Percentiles rank a stretch among this genome's conserved stretches.
These are phyloP conservation scores for Sonneratia caseolaris DNA, from an alignment of 345 rosid genomes.

Conservation along the genomic window DNA sequence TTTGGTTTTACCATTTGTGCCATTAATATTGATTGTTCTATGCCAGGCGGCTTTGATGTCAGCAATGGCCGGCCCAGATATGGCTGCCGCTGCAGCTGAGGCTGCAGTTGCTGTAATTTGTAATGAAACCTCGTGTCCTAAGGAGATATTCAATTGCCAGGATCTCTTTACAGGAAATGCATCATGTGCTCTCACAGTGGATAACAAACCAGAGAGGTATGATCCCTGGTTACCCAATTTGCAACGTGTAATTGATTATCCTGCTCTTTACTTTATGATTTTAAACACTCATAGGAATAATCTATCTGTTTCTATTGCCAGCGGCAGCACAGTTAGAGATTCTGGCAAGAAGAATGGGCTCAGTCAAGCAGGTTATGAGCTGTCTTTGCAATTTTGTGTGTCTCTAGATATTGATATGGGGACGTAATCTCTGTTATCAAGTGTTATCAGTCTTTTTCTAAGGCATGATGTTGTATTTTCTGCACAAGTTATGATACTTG, in stretches of 20 bases:
- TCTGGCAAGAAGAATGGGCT: conserved; percentile 28
- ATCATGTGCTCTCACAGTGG: not conserved
- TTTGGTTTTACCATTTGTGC: not conserved
- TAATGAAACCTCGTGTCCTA: conserved; percentile 63
- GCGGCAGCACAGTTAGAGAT: conserved; percentile 34
- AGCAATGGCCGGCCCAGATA: conserved; percentile 47
- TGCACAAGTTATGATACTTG: not conserved
- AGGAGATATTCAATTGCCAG: conserved; percentile 46
- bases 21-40: conserved; percentile 1
- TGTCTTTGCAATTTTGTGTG: not conserved
- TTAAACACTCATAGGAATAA: not conserved
- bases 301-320: conserved; percentile 11
- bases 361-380: conserved; percentile 4
- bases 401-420: not conserved
- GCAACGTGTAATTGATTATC: not conserved
- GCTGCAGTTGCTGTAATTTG: conserved; percentile 75
- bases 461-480: not conserved
- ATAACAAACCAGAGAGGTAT: conserved; percentile 30
- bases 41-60: conserved; percentile 58
- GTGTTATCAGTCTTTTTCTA: not conserved
- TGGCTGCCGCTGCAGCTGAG: conserved; percentile 68
- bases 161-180: conserved; percentile 12
- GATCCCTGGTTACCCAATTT: not conserved
- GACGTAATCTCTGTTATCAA: not conserved
- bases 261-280: not conserved